phyloP scores from a whole-genome alignment of 83 land plant genomes.

The Picea abies region DNA sequence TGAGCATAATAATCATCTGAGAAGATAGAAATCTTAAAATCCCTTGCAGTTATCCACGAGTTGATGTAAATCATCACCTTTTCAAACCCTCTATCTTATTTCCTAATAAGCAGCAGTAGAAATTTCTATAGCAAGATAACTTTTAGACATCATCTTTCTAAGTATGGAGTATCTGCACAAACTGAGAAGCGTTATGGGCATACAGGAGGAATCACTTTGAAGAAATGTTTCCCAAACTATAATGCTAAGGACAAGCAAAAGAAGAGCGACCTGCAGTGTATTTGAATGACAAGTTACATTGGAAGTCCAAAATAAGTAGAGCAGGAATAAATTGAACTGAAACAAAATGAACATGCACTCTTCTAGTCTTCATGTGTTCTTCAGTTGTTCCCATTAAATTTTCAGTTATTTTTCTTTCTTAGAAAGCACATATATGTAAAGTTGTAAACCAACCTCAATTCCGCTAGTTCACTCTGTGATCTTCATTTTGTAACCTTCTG shows the following conservation, averaged over 20 bases:
- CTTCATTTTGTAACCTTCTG: not conserved
- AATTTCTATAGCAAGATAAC: not conserved
- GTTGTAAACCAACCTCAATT: not conserved
- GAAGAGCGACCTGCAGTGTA: too few relatives aligned
- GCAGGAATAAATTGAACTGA: not conserved
- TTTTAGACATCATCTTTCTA: not conserved
- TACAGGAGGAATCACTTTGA: not conserved
- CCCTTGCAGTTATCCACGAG: not conserved
- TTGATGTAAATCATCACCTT: not conserved
- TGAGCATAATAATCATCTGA: not conserved
- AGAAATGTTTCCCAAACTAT: constrained; percentile 3
- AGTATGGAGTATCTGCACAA: not conserved
- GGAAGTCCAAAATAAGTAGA: not conserved
- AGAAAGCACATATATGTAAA: not conserved
- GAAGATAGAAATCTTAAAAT: not conserved
- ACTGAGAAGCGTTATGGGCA: not conserved
- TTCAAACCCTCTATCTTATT: not conserved
- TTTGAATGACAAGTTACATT: not conserved
- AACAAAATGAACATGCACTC: not conserved
- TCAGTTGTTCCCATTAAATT: not conserved
- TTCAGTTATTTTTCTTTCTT: not conserved
- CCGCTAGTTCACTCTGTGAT: not conserved
- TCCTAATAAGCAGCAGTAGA: not conserved
- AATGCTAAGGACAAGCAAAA: constrained; percentile 6
- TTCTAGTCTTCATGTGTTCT: not conserved